Evolutionary conservation across 768 basidiomycete genomes (phyloP).

Genomic region (Tricholoma saponaceum): DNA sequence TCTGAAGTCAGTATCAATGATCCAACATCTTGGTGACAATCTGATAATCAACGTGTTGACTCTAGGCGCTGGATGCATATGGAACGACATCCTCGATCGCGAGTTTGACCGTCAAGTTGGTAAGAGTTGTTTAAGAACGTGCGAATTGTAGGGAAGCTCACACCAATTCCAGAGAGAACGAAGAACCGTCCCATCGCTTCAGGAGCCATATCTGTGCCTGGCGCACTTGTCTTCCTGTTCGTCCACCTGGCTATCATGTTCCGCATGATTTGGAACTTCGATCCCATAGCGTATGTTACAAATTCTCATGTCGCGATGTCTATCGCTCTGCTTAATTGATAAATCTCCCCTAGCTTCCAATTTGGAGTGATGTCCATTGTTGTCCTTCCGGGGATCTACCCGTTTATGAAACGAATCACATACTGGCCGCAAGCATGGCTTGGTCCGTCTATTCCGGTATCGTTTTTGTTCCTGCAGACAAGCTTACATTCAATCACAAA

Average conservation of each 20-base stretch:
- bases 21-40: not conserved
- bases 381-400: conserved; percentile 25
- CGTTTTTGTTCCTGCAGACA: not conserved
- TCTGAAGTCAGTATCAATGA: conserved; percentile 7
- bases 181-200: conserved; percentile 28
- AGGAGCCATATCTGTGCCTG: conserved; percentile 26
- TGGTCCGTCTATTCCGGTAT: conserved; percentile 15
- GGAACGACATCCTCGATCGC: conserved; percentile 25
- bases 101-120: conserved; percentile 32
- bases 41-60: not conserved
- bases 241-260: conserved; percentile 15
- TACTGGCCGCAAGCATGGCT: conserved; percentile 42
- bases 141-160: not conserved
- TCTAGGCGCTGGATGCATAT: conserved; percentile 18
- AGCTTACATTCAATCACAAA: not conserved
- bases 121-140: conserved; percentile 10
- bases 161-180: conserved; percentile 23
- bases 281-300: conserved; percentile 11
- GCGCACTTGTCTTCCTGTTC: conserved; percentile 23
- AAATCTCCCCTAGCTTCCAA: conserved; percentile 1
- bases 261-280: conserved; percentile 15
- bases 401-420: conserved; percentile 36
- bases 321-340: not conserved
- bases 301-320: not conserved
- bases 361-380: conserved; percentile 17